These are phyloP conservation scores for Agaricales sp. DNA, from an alignment of 1,284 basidiomycete genomes.

Conservation along the genomic window DNA sequence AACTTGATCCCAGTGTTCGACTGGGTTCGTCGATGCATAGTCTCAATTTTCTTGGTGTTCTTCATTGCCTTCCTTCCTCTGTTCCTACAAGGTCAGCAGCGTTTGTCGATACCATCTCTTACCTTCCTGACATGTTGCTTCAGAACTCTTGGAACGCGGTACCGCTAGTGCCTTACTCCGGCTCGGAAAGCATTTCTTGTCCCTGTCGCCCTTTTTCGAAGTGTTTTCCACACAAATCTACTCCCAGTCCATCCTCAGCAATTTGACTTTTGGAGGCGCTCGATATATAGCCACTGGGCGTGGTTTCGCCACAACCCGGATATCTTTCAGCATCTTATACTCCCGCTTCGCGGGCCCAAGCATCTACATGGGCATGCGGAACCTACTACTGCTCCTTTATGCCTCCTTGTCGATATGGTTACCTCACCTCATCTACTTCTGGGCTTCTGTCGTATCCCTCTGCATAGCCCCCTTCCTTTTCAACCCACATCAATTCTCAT, in stretches of 20 bases:
- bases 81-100: conserved; percentile 78
- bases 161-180: conserved; percentile 90
- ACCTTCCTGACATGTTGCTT: conserved; percentile 1
- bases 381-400: conserved; percentile 81
- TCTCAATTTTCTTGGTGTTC: conserved; percentile 96
- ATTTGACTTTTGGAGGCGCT: conserved; percentile 92
- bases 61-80: conserved; percentile 92
- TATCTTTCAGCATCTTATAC: conserved; percentile 91
- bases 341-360: conserved; percentile 97
- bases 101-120: not conserved
- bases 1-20: conserved; percentile 91
- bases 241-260: conserved; percentile 89
- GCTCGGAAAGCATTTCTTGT: conserved; percentile 90
- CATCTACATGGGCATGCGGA: conserved; percentile 95
- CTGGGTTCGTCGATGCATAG: conserved; percentile 93
- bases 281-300: conserved; percentile 96
- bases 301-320: conserved; percentile 92
- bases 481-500: conserved; percentile 97
- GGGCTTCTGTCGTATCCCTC: conserved; percentile 85
- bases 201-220: conserved; percentile 91
- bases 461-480: conserved; percentile 94
- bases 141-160: conserved; percentile 90
- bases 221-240: conserved; percentile 98
- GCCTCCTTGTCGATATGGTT: conserved; percentile 87
- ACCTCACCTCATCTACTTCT: conserved; percentile 94